Conservation (phyloP, 1,284 basidiomycete species). For the Xerocomus cyaneibrunnescens region DNA sequence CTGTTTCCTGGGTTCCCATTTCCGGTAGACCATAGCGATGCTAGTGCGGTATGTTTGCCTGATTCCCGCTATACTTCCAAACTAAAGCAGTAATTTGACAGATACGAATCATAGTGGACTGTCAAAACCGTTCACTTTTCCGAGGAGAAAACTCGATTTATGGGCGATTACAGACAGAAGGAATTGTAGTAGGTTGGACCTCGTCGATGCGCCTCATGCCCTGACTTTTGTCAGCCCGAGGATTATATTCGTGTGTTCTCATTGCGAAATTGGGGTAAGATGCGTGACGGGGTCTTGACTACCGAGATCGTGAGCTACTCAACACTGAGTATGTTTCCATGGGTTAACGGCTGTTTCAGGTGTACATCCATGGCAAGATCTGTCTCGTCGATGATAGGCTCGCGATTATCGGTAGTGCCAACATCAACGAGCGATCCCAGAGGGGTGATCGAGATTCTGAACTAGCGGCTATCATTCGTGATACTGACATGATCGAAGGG, state of each 20-base stretch:
- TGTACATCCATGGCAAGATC: constrained; percentile 81
- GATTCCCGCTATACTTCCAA: neutral
- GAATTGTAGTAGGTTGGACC: constrained; percentile 70
- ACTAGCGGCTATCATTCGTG: constrained; percentile 87
- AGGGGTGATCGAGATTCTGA: constrained; percentile 97
- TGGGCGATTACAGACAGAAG: constrained; percentile 80
- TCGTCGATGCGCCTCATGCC: neutral
- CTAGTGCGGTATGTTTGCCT: constrained; percentile 69
- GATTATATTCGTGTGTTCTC: constrained; percentile 94
- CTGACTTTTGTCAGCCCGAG: constrained; percentile 61
- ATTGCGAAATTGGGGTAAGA: constrained; percentile 91
- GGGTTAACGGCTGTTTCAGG: constrained; percentile 41
- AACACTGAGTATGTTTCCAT: neutral
- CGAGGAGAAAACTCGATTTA: constrained; percentile 95
- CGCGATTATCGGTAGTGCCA: constrained; percentile 98
- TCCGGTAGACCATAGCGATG: constrained; percentile 91
- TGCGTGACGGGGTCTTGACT: constrained; percentile 81
- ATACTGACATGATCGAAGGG: constrained; percentile 96
- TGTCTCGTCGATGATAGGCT: constrained; percentile 97
- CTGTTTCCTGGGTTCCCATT: constrained; percentile 93
- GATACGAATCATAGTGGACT: constrained; percentile 92
- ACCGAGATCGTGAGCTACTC: constrained; percentile 75
- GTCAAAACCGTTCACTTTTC: constrained; percentile 88
- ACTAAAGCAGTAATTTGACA: constrained; percentile 30
- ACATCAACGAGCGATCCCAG: constrained; percentile 97